Evolutionary conservation across 2,329 filamentous ascomycete species (phyloP).

Genomic region (Cercospora janseana): DNA sequence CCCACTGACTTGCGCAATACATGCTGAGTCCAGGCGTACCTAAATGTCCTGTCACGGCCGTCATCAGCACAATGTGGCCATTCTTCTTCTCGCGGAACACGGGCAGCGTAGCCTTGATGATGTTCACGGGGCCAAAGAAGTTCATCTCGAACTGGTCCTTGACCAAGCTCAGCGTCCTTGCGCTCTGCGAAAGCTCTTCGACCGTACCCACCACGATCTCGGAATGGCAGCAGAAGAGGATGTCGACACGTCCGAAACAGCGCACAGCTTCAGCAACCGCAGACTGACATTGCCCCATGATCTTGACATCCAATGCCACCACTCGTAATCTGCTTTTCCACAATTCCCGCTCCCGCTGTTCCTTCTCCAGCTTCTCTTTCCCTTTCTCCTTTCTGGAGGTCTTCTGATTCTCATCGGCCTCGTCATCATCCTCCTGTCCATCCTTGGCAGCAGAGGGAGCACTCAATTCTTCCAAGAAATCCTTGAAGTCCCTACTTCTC

Average conservation of each 20-base stretch:
- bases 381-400: conserved; percentile 32
- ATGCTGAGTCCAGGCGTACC: conserved; percentile 88
- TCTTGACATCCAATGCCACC: conserved; percentile 58
- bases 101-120: conserved; percentile 84
- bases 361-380: conserved; percentile 55
- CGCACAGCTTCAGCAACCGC: conserved; percentile 83
- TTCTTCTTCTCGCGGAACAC: conserved; percentile 74
- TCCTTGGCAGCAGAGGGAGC: conserved; percentile 14
- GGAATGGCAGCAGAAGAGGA: conserved; percentile 83
- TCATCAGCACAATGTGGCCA: conserved; percentile 86
- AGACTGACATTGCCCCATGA: conserved; percentile 71
- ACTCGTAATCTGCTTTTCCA: conserved; percentile 76
- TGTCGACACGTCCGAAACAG: conserved; percentile 82
- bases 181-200: conserved; percentile 77
- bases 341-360: conserved; percentile 25
- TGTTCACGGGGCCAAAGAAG: conserved; percentile 94
- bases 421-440: conserved; percentile 34
- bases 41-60: conserved; percentile 86
- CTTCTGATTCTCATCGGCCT: conserved; percentile 7
- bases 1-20: conserved; percentile 92
- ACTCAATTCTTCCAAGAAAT: conserved; percentile 63
- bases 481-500: conserved; percentile 74
- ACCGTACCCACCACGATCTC: conserved; percentile 88
- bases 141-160: conserved; percentile 91
- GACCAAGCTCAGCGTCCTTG: conserved; percentile 72